Base-by-base conservation (phyloP, 75 land plant species). In the Pinus albicaulis region DNA sequence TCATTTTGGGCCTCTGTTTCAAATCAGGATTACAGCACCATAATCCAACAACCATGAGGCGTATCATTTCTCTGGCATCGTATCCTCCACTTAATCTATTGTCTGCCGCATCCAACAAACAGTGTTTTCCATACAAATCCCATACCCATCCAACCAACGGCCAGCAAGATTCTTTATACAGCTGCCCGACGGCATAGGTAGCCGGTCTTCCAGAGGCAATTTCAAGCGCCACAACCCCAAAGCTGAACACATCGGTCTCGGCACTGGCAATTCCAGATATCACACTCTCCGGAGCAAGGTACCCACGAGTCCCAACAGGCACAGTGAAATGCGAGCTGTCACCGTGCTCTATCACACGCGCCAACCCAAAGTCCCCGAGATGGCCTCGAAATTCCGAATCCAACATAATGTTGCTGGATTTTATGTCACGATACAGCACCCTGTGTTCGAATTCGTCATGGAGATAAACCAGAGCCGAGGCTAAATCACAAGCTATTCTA, bases 341-440 rank as follows among this genome's bases (percentile, higher is more conserved):
- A 55, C 77, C 68, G 69, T 85, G 88, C 61, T 84, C 83, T 7
- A 87, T 41, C 17, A 89, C 55, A 48, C 85, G 17, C 0, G 89
- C 89, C 63, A 89, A 75, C 17, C 92, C 89, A 68, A 89, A 89
- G 23, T 89, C 92, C 31, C 92, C 87, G 12, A 90, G 77, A 31
- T 71, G 70, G 3, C 82, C 90, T 55, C 85, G 84, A 70, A 89
- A 87, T 11, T 61, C 77, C 5, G 76, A 74, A 38, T 82, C 86
- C 1, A 89, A 80, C 78, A 87, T 82, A 14, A 89, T 55, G 59
- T 89, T 89, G 74, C 85, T 87, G 0, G 87, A 53, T 55, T 82
- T 87, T 26, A 88, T 58, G 44, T 88, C 90, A 7, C 90, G 55
- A 68, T 88, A 88, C 17, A 87, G 66, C 12, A 88, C 81, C 26